These are phyloP conservation scores for Fusarium annulatum DNA, from an alignment of 2,329 filamentous ascomycete species.

Conservation along the genomic window DNA sequence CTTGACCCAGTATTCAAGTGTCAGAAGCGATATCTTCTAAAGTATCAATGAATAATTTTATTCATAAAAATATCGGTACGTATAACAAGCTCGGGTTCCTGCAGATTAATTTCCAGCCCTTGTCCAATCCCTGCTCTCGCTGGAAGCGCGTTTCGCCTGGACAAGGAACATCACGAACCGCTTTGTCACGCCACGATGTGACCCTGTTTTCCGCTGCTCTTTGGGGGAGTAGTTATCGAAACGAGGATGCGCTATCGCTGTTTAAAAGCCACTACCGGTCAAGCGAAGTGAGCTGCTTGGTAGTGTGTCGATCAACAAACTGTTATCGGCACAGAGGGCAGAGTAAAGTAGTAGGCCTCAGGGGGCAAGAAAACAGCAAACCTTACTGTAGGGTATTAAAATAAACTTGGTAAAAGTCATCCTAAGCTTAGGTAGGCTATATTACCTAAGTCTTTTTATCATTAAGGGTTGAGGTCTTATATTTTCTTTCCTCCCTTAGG, in stretches of 20 bases:
- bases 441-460: no score
- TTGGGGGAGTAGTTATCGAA: background rate
- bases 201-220: constrained; percentile 5
- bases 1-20: background rate
- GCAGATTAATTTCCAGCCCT: constrained; percentile 43
- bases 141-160: constrained; percentile 37
- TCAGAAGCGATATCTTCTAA: background rate
- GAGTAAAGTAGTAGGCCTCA: background rate
- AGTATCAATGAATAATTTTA: background rate
- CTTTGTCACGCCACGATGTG: constrained; percentile 10
- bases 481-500: no score
- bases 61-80: constrained; percentile 17
- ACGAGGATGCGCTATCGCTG: constrained; percentile 5
- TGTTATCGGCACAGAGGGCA: background rate
- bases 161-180: constrained; percentile 17
- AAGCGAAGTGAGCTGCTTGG: constrained; percentile 29
- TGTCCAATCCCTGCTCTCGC: constrained; percentile 36
- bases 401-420: no score
- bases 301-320: constrained; percentile 1
- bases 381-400: no score
- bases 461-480: no score
- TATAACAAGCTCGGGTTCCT: constrained; percentile 32
- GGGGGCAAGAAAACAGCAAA: no score
- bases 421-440: no score
- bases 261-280: constrained; percentile 6